Evolutionary conservation across 2,329 filamentous ascomycete genomes (phyloP).

Genomic region (Zalaria obscura): DNA sequence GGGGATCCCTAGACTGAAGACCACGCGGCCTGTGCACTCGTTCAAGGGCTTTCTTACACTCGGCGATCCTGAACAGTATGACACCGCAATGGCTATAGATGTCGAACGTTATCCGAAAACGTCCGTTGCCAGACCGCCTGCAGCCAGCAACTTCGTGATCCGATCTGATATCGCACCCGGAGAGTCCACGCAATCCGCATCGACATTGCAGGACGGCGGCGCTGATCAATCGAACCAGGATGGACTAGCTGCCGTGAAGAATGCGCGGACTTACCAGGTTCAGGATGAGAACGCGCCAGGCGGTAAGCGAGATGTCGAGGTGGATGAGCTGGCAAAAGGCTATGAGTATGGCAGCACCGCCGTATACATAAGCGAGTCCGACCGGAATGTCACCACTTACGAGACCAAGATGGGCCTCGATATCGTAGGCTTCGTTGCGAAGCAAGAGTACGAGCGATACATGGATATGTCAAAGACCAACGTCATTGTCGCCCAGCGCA

Average conservation of each 20-base stretch:
- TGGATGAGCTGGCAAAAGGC: conserved; percentile 77
- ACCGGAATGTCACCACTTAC: conserved; percentile 77
- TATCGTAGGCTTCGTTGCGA: conserved; percentile 74
- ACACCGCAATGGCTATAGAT: conserved; percentile 64
- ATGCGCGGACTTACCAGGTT: conserved; percentile 66
- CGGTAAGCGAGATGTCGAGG: conserved; percentile 67
- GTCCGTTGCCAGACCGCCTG: conserved; percentile 57
- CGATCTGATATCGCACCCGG: conserved; percentile 29
- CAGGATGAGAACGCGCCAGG: conserved; percentile 60
- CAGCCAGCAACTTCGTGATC: conserved; percentile 63
- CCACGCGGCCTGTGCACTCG: conserved; percentile 57
- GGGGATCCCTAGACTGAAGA: conserved; percentile 61
- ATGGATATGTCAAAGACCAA: conserved; percentile 72
- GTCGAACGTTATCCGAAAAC: conserved; percentile 87
- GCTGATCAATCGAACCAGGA: conserved; percentile 16
- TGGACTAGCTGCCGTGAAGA: conserved; percentile 56
- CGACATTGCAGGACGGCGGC: conserved; percentile 26
- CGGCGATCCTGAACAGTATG: conserved; percentile 60
- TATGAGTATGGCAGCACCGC: conserved; percentile 89
- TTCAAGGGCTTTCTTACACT: conserved; percentile 72
- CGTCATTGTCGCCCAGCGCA: conserved; percentile 61
- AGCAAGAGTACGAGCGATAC: conserved; percentile 63
- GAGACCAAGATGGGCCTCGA: conserved; percentile 63
- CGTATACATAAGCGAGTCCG: conserved; percentile 75
- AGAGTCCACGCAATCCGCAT: conserved; percentile 40